Base-by-base conservation (phyloP, 164 flowering plant species). In the Magnolia officinalis region DNA sequence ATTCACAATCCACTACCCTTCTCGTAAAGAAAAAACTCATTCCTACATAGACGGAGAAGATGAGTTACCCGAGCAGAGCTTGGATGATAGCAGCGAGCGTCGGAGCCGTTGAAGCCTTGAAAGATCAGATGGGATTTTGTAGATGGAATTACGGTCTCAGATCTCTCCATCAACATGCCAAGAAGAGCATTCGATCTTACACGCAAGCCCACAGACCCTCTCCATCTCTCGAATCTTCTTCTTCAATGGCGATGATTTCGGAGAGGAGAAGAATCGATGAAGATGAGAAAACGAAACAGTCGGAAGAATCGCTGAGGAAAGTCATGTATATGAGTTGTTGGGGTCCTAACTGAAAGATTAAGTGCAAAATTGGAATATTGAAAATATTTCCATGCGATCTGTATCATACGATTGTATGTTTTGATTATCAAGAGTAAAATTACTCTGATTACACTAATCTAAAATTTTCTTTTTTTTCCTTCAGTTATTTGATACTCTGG, bases 311-410 rank as follows among this genome's bases (percentile, higher is more conserved):
- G 61, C 61, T 55, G 19, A 55, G 18, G 67, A 87, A 50, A 68
- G 87, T 83, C 67, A 84, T 85, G 89, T 84, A 79, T 74, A 78
- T 85, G 84, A 88, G 87, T 75, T 87, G 86, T 51, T 86, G 89
- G 89, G 89, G 88, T 64, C 87, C 89, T n/a, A 83, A 85, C 51
- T 86, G 14, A 78, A 8, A 37, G 18, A 55, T 55, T 37, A 37
- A 5, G 45, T 6, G 45, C 45, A 37, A 37, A 37, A 37, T 37
- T 37, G 45, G 45, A 37, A 37, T 37, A 37, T 37, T 37, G 6
- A 37, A 37, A 37, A 37, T 37, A 4, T 37, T 37, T 37, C 45
- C 6, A 37, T 37, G 45, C 6, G 45, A 5, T 37, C 45, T 37
- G 45, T 37, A 37, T 37, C 0, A 37, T 37, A 37, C 45, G 45